Evolutionary conservation across 306 rosid genomes (phyloP), one percentile per base, ranked within the genome.

Genomic region (Hippophae gyantsensis): DNA sequence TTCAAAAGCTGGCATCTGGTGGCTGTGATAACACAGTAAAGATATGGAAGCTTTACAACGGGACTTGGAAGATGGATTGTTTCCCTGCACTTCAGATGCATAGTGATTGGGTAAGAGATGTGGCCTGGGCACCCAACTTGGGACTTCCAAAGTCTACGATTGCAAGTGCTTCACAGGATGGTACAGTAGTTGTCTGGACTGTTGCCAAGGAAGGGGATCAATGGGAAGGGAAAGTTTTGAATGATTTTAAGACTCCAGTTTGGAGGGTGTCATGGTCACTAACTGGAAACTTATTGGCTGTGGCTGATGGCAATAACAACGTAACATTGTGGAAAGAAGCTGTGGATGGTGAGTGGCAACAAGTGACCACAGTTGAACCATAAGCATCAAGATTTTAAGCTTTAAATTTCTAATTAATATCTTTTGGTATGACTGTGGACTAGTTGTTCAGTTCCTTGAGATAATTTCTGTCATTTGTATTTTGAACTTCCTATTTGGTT

Each of bases 81-180:
- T 81, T 83, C 67, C 89, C 89, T 25, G 90, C 95, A 46, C 89
- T 87, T 77, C 81, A 79, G 42, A 90, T 77, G 95, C 97, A 90
- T 63, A 52, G 79, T 1, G 95, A 90, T 79, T 82, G 90, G 90
- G 95, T 87, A 57, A 74, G 90, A 61, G 94, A 83, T 68, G 95
- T 90, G 51, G 90, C 97, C 9, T 90, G 97, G 97, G 94, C 97
- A 5, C 97, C 97, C 48, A 90, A 87, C 78, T 69, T 90, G 79
- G 97, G 97, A 18, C 23, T 18, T 18, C 23, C 23, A 18, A 18
- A 18, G 23, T 18, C 23, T 18, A 18, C 23, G 23, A 18, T 18
- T 18, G 23, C 23, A 18, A 18, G 23, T 18, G 23, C 23, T 18
- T 18, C 23, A 18, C 23, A 90, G 79, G 95, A 90, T 42, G 94